Evolutionary conservation across 805 yeast genomes (phyloP), one percentile per base, ranked within the genome.

Genomic region (Ogataea allantospora): DNA sequence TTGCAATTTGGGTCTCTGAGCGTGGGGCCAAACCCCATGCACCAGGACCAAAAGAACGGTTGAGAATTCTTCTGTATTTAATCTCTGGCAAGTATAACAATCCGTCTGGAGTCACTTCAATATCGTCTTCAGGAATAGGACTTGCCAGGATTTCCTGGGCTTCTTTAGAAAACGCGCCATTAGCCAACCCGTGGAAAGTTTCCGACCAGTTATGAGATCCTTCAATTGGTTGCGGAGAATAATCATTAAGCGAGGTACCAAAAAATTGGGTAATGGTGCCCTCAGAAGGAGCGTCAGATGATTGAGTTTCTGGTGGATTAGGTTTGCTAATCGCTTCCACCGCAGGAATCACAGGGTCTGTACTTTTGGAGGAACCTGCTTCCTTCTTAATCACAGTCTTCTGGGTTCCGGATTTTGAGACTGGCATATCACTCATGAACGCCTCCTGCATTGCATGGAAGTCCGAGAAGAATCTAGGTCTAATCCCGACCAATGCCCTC

Each of bases 11-110:
- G 1, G 95, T 83, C 47, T 85, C 91, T 0, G 95, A 80, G 39
- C 99, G 69, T 8, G 99, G 98, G 1, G 95, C 96, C 39, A 93
- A 68, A 1, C 98, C 98, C 99, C 99, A 93, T 2, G 95, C 97
- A 18, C 99, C 99, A 6, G 99, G 96, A 3, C 99, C 99, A 68
- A 93, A 91, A 0, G 98, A 95, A 25, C 72, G 71, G 63, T 91
- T 91, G 48, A 93, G 64, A 15, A 89, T 82, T 30, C 99, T 74
- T 48, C 99, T 76, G 58, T 93, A 93, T 58, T 91, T 91, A 64
- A 93, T 93, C 60, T 93, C 99, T 0, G 99, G 99, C 30, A 93
- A 67, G 54, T 87, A 93, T 6, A 93, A 62, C 34, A 93, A 67
- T 11, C 98, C 98, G 60, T 93, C 99, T 1, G 98, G 98, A 44